phyloP scores from a whole-genome alignment of 164 flowering plant genomes.

The Vitis amurensis region DNA sequence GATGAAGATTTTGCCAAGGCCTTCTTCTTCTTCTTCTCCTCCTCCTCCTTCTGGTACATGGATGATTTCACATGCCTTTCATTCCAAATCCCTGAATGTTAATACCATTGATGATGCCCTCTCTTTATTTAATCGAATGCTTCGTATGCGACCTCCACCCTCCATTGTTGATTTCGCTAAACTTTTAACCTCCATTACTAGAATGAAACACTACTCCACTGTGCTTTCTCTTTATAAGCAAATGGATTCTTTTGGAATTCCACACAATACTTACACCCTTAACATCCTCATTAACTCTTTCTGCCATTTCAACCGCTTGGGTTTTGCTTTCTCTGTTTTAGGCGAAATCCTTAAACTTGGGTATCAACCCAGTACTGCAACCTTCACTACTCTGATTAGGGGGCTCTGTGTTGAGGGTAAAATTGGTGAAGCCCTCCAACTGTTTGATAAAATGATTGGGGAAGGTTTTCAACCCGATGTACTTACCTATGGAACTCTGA shows the following conservation, averaged over 20 bases:
- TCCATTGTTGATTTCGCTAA: slow-evolving; percentile 9
- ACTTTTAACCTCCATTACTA: slow-evolving; percentile 6
- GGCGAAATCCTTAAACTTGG: not conserved
- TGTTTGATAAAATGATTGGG: no score
- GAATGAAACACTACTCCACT: not conserved
- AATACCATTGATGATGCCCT: slow-evolving; percentile 5
- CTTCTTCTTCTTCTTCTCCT: no score
- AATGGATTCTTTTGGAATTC: slow-evolving; percentile 6
- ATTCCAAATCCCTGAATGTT: no score
- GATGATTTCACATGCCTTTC: no score
- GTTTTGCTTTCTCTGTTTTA: slow-evolving; percentile 16
- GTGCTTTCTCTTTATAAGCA: slow-evolving; percentile 11
- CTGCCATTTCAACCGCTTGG: slow-evolving; percentile 11
- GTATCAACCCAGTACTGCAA: no score
- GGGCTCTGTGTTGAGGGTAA: no score
- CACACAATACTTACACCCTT: slow-evolving; percentile 9
- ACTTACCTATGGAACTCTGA: no score
- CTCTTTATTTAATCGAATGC: slow-evolving; percentile 3
- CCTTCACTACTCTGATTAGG: no score
- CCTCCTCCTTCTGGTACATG: no score
- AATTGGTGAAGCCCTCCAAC: no score
- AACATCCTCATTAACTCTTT: slow-evolving; percentile 21
- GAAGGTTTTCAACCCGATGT: no score
- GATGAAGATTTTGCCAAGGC: no score
- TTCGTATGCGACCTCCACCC: slow-evolving; percentile 10